Percentiles rank a stretch among this genome's conserved stretches.
Conservation (phyloP, 2,329 filamentous ascomycete genomes). For the Diaporthe ilicicola region DNA sequence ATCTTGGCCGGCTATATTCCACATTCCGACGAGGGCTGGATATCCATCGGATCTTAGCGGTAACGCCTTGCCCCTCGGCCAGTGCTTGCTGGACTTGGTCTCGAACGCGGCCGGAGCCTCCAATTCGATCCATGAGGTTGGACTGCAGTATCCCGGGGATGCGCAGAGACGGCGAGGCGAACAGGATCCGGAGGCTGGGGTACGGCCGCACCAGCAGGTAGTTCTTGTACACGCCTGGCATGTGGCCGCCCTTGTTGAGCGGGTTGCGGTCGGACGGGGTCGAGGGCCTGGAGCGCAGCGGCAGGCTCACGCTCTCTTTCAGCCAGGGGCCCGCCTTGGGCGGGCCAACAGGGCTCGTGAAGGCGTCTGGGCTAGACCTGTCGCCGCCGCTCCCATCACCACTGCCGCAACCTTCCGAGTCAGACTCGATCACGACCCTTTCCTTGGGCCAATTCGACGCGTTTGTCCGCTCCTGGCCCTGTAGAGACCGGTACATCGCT, state of each 20-base stretch:
- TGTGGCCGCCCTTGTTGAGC: slow-evolving; percentile 40
- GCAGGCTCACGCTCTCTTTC: neutral
- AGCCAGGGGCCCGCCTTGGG: slow-evolving; percentile 13
- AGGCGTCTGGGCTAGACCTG: slow-evolving; percentile 32
- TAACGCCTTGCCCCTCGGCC: slow-evolving; percentile 73
- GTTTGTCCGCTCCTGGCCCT: slow-evolving; percentile 46
- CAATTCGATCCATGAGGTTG: slow-evolving; percentile 62
- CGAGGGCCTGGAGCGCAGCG: neutral
- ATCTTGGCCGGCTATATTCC: slow-evolving; percentile 59
- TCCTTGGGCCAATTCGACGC: slow-evolving; percentile 49
- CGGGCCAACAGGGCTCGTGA: slow-evolving; percentile 9
- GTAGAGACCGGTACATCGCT: slow-evolving; percentile 60
- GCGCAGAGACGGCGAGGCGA: slow-evolving; percentile 73
- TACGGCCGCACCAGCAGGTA: slow-evolving; percentile 73
- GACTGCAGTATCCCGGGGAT: slow-evolving; percentile 74
- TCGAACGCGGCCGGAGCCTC: slow-evolving; percentile 55
- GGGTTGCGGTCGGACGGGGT: neutral
- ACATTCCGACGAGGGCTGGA: slow-evolving; percentile 61
- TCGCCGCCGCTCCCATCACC: slow-evolving; percentile 7
- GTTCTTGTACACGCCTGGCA: slow-evolving; percentile 56
- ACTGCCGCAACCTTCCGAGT: slow-evolving; percentile 28
- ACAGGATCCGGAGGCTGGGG: slow-evolving; percentile 72
- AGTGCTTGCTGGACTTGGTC: slow-evolving; percentile 66
- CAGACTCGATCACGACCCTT: slow-evolving; percentile 47
- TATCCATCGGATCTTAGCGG: slow-evolving; percentile 78